phyloP scores from a whole-genome alignment of 2,329 filamentous ascomycete genomes.

The Daldinia sp. region DNA sequence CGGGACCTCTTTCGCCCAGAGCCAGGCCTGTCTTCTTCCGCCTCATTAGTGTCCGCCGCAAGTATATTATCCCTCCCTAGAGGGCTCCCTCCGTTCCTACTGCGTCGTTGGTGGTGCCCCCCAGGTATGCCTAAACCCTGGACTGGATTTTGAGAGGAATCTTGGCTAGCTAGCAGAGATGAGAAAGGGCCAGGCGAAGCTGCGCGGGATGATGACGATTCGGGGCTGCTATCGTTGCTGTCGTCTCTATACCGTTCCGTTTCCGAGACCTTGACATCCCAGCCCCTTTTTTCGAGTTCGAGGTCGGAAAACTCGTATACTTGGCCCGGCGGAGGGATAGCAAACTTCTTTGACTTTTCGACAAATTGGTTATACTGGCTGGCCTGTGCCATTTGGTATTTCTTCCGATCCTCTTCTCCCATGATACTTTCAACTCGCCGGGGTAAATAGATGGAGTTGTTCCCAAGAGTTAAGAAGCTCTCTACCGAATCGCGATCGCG shows the following conservation, averaged over 20 bases:
- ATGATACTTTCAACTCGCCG: conserved; percentile 78
- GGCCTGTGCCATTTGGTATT: conserved; percentile 75
- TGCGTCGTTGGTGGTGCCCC: conserved; percentile 39
- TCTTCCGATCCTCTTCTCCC: conserved; percentile 77
- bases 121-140: conserved; percentile 39
- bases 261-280: conserved; percentile 45
- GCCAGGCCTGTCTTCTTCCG: conserved; percentile 41
- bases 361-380: conserved; percentile 53
- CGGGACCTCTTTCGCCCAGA: conserved; percentile 10
- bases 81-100: conserved; percentile 50
- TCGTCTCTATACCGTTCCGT: conserved; percentile 35
- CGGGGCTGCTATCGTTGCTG: conserved; percentile 37
- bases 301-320: conserved; percentile 60
- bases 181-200: conserved; percentile 31
- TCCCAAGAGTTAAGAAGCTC: conserved; percentile 67
- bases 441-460: conserved; percentile 71
- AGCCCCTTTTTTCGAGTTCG: conserved; percentile 52
- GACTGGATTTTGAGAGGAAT: conserved; percentile 25
- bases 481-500: conserved; percentile 71
- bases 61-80: conserved; percentile 47
- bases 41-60: conserved; percentile 45
- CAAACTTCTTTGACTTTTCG: conserved; percentile 45
- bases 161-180: conserved; percentile 18
- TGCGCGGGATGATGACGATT: conserved; percentile 26
- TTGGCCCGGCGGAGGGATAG: conserved; percentile 52